These are phyloP conservation scores for Entamoeba moshkovskii DNA, from an alignment of 208 protist genomes.

Conservation along the genomic window DNA sequence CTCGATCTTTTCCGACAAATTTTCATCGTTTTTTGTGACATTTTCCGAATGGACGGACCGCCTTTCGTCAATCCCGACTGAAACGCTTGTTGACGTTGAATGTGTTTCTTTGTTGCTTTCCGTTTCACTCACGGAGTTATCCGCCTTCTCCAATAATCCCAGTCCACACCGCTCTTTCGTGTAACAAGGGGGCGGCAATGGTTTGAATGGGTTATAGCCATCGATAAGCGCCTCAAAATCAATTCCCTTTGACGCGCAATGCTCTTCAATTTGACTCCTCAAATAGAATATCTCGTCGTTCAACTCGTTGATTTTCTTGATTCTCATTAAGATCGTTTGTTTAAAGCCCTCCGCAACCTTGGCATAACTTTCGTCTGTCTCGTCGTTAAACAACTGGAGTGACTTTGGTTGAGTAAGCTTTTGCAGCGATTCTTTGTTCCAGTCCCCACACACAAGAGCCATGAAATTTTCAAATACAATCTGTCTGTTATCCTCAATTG, in stretches of 20 bases:
- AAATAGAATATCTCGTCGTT: background rate
- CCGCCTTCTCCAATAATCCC: background rate
- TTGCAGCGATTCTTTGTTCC: background rate
- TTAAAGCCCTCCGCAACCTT: background rate
- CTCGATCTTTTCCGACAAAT: no score
- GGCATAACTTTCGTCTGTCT: background rate
- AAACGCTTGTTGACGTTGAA: background rate
- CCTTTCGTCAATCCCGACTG: no score
- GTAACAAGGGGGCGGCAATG: background rate
- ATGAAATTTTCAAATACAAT: background rate
- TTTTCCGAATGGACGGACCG: no score
- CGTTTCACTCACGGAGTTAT: background rate
- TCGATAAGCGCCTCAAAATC: background rate
- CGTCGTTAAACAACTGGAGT: background rate
- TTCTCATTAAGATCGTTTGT: background rate
- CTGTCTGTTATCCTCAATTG: background rate
- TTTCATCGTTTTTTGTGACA: no score
- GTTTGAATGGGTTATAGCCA: background rate
- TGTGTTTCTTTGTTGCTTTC: background rate
- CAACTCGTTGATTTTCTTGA: background rate
- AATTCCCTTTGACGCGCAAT: background rate
- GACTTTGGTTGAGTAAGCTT: background rate
- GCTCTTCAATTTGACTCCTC: background rate
- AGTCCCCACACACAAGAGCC: background rate
- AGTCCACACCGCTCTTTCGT: background rate